These are phyloP conservation scores for Aspergillus sp. DNA, from an alignment of 2,329 filamentous ascomycete species.

Conservation along the genomic window DNA sequence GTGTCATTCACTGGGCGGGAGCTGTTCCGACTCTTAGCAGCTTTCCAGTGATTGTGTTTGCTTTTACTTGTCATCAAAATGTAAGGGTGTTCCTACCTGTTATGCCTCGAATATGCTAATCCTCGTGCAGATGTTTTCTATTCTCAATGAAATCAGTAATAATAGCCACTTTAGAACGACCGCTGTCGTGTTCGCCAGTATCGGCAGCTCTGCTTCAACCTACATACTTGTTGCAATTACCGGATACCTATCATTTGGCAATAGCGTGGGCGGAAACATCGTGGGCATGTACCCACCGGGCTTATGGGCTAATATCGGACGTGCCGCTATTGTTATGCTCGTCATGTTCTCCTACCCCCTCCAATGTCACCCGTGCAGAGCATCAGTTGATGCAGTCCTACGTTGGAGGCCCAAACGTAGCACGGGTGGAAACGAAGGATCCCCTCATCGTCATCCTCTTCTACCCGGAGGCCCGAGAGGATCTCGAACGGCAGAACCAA, in stretches of 20 bases:
- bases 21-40: slow-evolving; percentile 76
- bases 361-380: slow-evolving; percentile 92
- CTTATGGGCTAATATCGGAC: slow-evolving; percentile 83
- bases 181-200: slow-evolving; percentile 76
- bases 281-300: slow-evolving; percentile 83
- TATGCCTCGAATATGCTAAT: not conserved
- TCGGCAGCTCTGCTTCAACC: slow-evolving; percentile 80
- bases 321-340: slow-evolving; percentile 90
- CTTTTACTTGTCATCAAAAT: slow-evolving; percentile 99
- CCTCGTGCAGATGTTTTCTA: slow-evolving; percentile 83
- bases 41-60: slow-evolving; percentile 94
- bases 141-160: slow-evolving; percentile 89
- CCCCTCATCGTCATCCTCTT: slow-evolving; percentile 46
- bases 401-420: slow-evolving; percentile 72
- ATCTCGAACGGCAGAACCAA: slow-evolving; percentile 56
- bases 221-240: slow-evolving; percentile 93
- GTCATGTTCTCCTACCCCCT: slow-evolving; percentile 96
- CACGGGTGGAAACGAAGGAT: slow-evolving; percentile 40
- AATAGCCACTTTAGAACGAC: slow-evolving; percentile 77
- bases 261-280: slow-evolving; percentile 87
- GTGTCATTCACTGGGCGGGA: slow-evolving; percentile 75
- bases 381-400: slow-evolving; percentile 90
- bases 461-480: slow-evolving; percentile 32
- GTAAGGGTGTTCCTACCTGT: slow-evolving; percentile 50
- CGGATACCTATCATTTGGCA: slow-evolving; percentile 92